Conservation (phyloP, 139 green algal species). For the Coelastrella sp. region DNA sequence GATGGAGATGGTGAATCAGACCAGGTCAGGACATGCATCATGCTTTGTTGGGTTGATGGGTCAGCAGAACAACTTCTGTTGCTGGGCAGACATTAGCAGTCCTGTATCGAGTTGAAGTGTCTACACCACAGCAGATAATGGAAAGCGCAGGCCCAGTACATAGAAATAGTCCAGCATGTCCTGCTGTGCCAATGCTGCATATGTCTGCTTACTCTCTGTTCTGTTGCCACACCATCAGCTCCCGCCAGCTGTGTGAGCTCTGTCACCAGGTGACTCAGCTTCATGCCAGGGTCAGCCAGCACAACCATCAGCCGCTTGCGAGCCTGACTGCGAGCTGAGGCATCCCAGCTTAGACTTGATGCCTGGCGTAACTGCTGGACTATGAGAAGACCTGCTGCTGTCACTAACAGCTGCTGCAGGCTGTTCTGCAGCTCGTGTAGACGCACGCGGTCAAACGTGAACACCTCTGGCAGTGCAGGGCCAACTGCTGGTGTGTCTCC, state of each 20-base stretch:
- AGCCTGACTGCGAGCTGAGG: constrained; percentile 33
- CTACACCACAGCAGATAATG: not conserved
- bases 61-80: no score
- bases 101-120: not conserved
- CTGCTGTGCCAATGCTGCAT: no score
- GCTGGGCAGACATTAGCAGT: no score
- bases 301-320: constrained; percentile 69
- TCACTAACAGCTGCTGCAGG: constrained; percentile 82
- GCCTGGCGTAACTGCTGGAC: constrained; percentile 58
- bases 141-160: not conserved
- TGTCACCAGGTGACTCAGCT: constrained; percentile 66
- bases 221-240: constrained; percentile 1
- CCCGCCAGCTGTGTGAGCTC: constrained; percentile 59
- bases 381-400: constrained; percentile 71
- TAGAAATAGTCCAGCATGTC: no score
- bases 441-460: constrained; percentile 65
- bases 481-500: constrained; percentile 58
- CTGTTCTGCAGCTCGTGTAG: constrained; percentile 78
- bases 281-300: constrained; percentile 71
- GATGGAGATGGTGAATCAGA: no score
- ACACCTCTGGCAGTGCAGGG: constrained; percentile 70
- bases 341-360: constrained; percentile 33
- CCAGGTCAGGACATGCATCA: no score
- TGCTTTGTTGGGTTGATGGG: no score
- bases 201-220: constrained; percentile 24